Base-by-base conservation (phyloP, 257 asterid genomes). In the Nicotiana obtusifolia region DNA sequence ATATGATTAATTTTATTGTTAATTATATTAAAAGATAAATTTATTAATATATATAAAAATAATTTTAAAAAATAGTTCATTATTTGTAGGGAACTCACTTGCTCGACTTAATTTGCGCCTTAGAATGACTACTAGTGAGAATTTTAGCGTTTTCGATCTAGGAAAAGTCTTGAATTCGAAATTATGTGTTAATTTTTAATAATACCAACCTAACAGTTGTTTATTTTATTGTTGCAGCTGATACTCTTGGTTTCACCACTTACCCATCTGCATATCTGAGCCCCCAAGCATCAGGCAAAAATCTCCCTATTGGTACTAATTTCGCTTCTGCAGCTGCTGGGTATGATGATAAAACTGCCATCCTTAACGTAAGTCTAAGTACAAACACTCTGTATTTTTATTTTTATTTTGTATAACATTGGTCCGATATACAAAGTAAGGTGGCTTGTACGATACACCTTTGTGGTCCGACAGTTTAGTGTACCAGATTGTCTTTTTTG, bases 311-410 rank as follows among this genome's bases (percentile, higher is more conserved):
- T 13, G 99, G 99, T 78, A 89, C 94, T 20, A 96, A 96, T 82
- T 96, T 96, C 60, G 99, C 98, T 33, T 96, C 99, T 3, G 99
- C 99, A 28, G 98, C 90, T 20, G 80, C 98, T 24, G 99, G 98
- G 65, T 94, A 92, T 69, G 99, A 96, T 86, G 99, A 96, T 11
- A 90, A 82, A 77, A 96, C 99, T 4, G 90, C 99, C 59, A 69
- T 61, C 66, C 37, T 92, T 9, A 94, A 78, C 75, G 99, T 96
- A 85, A 90, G 61, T 9, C 14, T n/a, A 33, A 31, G 2, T 62
- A 17, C 33, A 61, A 24, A 0, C 62, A n/a, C n/a, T n/a, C n/a
- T n/a, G n/a, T 41, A 41, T 41, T 7, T 41, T 9, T 1, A 8
- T 41, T 41, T 41, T 41, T 41, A 1, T 41, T 41, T 41, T 2